phyloP scores from a whole-genome alignment of 305 asterid species.

The Fraxinus albicans region DNA sequence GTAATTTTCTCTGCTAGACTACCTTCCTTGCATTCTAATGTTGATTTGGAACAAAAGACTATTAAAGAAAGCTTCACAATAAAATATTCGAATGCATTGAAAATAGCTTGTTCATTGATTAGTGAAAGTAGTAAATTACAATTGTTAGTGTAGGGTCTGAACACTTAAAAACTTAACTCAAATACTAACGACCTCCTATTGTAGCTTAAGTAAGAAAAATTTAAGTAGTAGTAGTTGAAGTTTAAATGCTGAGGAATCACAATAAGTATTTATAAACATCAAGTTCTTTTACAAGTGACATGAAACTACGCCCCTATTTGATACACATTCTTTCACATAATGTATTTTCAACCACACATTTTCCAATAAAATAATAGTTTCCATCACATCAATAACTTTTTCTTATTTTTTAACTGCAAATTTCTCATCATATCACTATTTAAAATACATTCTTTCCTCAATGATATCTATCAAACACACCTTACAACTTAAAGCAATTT shows the following conservation, averaged over 20 bases:
- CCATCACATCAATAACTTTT: too few relatives aligned
- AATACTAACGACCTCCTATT: neutral
- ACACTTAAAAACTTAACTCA: neutral
- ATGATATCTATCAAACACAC: too few relatives aligned
- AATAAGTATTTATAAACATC: neutral
- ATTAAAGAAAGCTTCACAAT: neutral
- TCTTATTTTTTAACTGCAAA: too few relatives aligned
- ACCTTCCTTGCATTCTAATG: neutral
- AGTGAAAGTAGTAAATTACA: neutral
- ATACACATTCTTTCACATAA: too few relatives aligned
- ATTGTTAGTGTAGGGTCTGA: too few relatives aligned
- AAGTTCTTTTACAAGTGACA: neutral
- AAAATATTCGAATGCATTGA: neutral
- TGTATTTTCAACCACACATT: too few relatives aligned
- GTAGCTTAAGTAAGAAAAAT: neutral
- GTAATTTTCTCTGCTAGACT: too few relatives aligned
- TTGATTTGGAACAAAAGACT: neutral
- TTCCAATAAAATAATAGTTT: too few relatives aligned
- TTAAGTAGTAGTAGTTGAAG: neutral
- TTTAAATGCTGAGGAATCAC: neutral
- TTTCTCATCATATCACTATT: too few relatives aligned
- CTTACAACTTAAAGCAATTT: neutral
- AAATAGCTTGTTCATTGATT: neutral
- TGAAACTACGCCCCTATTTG: too few relatives aligned
- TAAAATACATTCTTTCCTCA: too few relatives aligned